phyloP scores from a whole-genome alignment of 2,329 filamentous ascomycete species.

The Talaromyces albobiverticillius region DNA sequence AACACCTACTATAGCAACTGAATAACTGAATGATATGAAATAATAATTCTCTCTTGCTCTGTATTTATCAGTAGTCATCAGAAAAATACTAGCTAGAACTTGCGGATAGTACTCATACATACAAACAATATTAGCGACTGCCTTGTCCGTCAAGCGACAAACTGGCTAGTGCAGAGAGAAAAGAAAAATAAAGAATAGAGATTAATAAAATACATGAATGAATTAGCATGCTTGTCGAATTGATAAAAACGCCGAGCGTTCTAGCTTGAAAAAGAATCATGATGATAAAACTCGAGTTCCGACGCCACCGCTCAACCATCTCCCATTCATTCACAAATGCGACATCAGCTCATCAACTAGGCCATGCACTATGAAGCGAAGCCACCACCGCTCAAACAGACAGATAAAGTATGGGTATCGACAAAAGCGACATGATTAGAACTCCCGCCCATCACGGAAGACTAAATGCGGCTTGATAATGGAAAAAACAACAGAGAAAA shows the following conservation, averaged over 20 bases:
- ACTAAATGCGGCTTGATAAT: neutral
- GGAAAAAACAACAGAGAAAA: neutral
- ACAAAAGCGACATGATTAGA: neutral
- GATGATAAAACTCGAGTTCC: neutral
- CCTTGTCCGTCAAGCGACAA: neutral
- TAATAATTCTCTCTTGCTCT: too few relatives aligned
- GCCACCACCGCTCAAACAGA: neutral
- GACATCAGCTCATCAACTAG: constrained; percentile 1
- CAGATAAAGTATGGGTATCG: constrained; percentile 14
- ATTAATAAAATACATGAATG: constrained; percentile 15
- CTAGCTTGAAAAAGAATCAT: constrained; percentile 1
- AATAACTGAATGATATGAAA: too few relatives aligned
- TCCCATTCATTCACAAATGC: neutral
- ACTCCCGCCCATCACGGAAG: neutral
- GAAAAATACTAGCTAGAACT: neutral
- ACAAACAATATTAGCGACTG: constrained; percentile 10
- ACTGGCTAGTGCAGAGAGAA: neutral
- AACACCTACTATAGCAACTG: too few relatives aligned
- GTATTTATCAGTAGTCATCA: too few relatives aligned
- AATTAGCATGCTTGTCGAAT: neutral
- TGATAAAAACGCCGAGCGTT: constrained; percentile 2
- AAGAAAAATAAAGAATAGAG: neutral
- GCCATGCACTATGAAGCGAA: neutral
- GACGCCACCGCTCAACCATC: neutral
- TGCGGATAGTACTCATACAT: constrained; percentile 13